Conservation (phyloP, 805 yeast species). For the Debaryomyces prosopidis region DNA sequence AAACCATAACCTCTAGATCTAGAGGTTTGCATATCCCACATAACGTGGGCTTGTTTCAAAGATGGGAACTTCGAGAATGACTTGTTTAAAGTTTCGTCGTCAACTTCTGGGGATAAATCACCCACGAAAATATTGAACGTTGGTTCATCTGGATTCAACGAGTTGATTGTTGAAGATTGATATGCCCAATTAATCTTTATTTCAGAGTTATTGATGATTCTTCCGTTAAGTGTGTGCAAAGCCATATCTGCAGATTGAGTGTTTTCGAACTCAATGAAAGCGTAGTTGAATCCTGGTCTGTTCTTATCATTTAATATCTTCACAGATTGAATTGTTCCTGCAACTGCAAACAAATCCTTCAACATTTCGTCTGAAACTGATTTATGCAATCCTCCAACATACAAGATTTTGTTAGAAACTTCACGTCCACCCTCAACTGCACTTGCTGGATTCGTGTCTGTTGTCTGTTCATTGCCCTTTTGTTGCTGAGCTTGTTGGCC, state of each 20-base stretch:
- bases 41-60: slow-evolving; percentile 81
- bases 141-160: slow-evolving; percentile 39
- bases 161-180: slow-evolving; percentile 69
- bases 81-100: slow-evolving; percentile 66
- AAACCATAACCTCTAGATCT: slow-evolving; percentile 92
- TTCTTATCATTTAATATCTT: slow-evolving; percentile 79
- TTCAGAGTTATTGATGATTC: slow-evolving; percentile 51
- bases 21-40: slow-evolving; percentile 97
- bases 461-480: slow-evolving; percentile 1
- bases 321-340: slow-evolving; percentile 62
- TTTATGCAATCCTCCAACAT: slow-evolving; percentile 74
- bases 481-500: neutral
- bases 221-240: slow-evolving; percentile 58
- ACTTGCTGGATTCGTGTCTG: slow-evolving; percentile 50
- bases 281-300: slow-evolving; percentile 71
- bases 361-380: slow-evolving; percentile 63
- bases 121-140: slow-evolving; percentile 80
- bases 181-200: slow-evolving; percentile 80
- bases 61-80: slow-evolving; percentile 61
- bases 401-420: slow-evolving; percentile 66
- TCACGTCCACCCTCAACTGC: slow-evolving; percentile 84
- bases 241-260: slow-evolving; percentile 64
- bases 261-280: slow-evolving; percentile 73
- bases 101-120: slow-evolving; percentile 78
- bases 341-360: slow-evolving; percentile 59